phyloP scores from a whole-genome alignment of 1,284 basidiomycete species.

The Cutaneotrichosporon cyanovorans region DNA sequence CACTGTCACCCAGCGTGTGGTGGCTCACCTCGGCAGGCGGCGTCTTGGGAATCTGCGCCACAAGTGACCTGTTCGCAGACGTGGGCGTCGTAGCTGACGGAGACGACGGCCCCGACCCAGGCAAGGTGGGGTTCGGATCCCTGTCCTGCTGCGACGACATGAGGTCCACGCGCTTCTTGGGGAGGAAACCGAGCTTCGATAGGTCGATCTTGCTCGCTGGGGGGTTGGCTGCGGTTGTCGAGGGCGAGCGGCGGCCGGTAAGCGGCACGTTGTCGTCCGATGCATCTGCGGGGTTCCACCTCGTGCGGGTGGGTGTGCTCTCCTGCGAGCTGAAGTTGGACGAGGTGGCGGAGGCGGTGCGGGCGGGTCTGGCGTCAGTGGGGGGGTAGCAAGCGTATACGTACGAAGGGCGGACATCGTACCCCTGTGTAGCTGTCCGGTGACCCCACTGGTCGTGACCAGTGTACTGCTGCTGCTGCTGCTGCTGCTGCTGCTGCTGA shows the following conservation, averaged over 20 bases:
- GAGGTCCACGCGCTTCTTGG: constrained; percentile 44
- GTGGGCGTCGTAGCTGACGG: constrained; percentile 1
- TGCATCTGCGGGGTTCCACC: constrained; percentile 42
- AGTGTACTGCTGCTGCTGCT: background rate
- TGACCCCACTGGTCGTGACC: too few relatives aligned
- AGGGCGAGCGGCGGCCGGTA: constrained; percentile 1
- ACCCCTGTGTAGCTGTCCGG: too few relatives aligned
- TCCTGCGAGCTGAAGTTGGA: constrained; percentile 1
- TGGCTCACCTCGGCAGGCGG: constrained; percentile 27
- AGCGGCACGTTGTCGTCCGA: constrained; percentile 27
- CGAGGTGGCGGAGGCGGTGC: background rate
- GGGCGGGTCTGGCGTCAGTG: background rate
- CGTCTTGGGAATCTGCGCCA: constrained; percentile 36
- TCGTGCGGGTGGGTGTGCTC: constrained; percentile 6
- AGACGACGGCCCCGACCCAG: constrained; percentile 9
- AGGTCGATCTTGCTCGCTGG: constrained; percentile 40
- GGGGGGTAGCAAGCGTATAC: constrained; percentile 1
- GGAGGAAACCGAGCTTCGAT: constrained; percentile 45
- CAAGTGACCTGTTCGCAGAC: constrained; percentile 10
- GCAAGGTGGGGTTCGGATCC: constrained; percentile 32
- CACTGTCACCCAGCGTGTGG: constrained; percentile 36
- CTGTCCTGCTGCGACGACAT: constrained; percentile 26
- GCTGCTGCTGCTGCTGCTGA: constrained; percentile 10
- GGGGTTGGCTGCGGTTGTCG: constrained; percentile 14
- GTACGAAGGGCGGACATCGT: constrained; percentile 16